phyloP scores from a whole-genome alignment of 2,329 filamentous ascomycete genomes.

The Chalaropsis ovoidea region DNA sequence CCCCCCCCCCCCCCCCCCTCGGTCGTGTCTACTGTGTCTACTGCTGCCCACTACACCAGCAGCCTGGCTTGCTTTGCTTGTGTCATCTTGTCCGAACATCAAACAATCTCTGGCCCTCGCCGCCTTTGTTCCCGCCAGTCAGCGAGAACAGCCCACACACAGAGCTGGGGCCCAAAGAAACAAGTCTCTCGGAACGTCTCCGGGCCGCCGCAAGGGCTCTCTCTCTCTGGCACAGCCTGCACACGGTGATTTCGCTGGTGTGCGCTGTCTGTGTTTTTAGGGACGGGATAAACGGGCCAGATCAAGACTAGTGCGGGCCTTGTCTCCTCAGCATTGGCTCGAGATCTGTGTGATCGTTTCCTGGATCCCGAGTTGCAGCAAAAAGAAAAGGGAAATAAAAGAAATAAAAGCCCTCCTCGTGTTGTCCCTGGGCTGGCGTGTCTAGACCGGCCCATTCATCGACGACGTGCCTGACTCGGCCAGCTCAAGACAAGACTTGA shows the following conservation, averaged over 20 bases:
- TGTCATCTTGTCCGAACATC: conserved; percentile 9
- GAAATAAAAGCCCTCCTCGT: background rate
- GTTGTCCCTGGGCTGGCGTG: background rate
- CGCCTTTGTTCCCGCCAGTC: background rate
- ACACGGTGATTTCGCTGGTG: background rate
- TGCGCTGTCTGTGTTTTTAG: background rate
- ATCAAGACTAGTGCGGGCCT: conserved; percentile 1
- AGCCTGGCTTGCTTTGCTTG: background rate
- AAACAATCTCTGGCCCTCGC: background rate
- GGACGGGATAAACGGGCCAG: background rate
- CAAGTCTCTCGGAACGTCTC: background rate
- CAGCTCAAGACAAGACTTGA: background rate
- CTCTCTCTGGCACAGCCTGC: background rate
- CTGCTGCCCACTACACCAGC: background rate
- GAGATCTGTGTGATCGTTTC: conserved; percentile 9
- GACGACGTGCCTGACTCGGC: background rate
- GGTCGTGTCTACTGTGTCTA: background rate
- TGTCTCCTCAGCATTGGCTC: background rate
- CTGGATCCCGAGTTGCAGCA: background rate
- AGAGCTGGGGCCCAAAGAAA: background rate
- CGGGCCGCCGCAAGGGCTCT: background rate
- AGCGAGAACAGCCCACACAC: too few relatives aligned
- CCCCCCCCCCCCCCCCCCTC: background rate
- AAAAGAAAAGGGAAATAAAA: background rate
- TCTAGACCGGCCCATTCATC: background rate